phyloP scores from a whole-genome alignment of 192 early-diverging fungal species.

The Spizellomyces punctatus region DNA sequence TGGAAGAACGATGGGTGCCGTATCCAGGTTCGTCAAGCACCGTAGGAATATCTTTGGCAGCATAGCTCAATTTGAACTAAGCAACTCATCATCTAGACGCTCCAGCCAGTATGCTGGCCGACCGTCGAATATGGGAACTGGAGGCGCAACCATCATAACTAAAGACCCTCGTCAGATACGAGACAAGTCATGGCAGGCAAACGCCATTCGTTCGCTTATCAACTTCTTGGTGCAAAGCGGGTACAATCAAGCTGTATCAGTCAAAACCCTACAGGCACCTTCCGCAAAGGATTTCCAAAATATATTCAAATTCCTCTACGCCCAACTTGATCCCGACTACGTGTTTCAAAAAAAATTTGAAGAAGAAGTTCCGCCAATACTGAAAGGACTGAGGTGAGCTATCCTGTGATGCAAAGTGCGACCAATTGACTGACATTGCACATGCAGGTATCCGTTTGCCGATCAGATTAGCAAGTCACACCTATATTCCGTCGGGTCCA shows the following conservation, averaged over 20 bases:
- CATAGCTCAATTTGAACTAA: neutral
- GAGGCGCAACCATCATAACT: conserved; percentile 13
- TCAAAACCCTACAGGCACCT: conserved; percentile 64
- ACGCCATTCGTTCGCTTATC: conserved; percentile 63
- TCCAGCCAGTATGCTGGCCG: conserved; percentile 23
- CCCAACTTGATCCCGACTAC: conserved; percentile 67
- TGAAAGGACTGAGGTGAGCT: conserved; percentile 60
- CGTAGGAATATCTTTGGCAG: neutral
- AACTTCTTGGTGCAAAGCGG: conserved; percentile 63
- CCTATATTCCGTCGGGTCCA: conserved; percentile 64
- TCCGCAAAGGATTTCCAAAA: conserved; percentile 70
- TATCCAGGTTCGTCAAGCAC: conserved; percentile 11
- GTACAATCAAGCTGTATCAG: conserved; percentile 59
- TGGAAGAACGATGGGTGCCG: conserved; percentile 22
- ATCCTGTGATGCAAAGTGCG: conserved; percentile 15
- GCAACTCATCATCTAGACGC: conserved; percentile 6
- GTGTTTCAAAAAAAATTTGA: conserved; percentile 67
- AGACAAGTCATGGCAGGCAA: conserved; percentile 59
- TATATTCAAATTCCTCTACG: conserved; percentile 77
- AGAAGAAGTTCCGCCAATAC: conserved; percentile 66
- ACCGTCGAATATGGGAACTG: conserved; percentile 26
- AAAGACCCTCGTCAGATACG: conserved; percentile 74
- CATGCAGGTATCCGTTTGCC: conserved; percentile 56
- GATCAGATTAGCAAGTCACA: conserved; percentile 72
- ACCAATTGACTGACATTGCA: neutral